Evolutionary conservation across 371 early-diverging fungal species (phyloP), one percentile per base, ranked within the genome.

Genomic region (Zopfochytrium polystomum): DNA sequence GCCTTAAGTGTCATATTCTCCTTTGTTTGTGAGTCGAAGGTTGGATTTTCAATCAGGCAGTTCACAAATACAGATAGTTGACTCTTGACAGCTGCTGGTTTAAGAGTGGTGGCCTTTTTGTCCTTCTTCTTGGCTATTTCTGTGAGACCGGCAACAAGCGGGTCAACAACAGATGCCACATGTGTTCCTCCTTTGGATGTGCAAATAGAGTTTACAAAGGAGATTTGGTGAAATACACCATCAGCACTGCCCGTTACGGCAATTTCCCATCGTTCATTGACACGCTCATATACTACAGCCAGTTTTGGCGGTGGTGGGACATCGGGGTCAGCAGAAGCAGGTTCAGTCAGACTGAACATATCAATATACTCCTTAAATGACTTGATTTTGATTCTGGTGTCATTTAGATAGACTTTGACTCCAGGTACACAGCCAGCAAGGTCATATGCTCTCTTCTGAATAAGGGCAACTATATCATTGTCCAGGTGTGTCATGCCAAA

Each of bases 11-110:
- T 99, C 86, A 99, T 85, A 66, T 84, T 92, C 68, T 99, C 99
- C 76, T 99, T 99, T 22, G 99, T 99, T 75, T 99, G 99, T 6
- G 97, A 96, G 75, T 99, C 99, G 76, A 99, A 99, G 0, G 96
- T 79, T 3, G 99, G 99, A 72, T 99, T 99, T 67, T 95, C 98
- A 58, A 99, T 96, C 57, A 90, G 69, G 68, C 90, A 91, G 77
- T 99, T 99, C 70, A 99, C 81, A 77, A 99, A 99, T 6, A 99
- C 62, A 83, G 89, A 94, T 74, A 99, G 82, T 59, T 95, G 91
- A 50, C 80, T 90, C 74, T 95, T 96, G 71, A 96, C 87, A 62
- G 93, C 90, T 68, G 85, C 79, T 5, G 95, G 90, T 76, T 90
- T 93, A 52, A 60, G 63, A 25, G 55, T 62, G 26, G 81, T 82